Evolutionary conservation across 805 yeast genomes (phyloP).

Genomic region (Metschnikowia borealis): DNA sequence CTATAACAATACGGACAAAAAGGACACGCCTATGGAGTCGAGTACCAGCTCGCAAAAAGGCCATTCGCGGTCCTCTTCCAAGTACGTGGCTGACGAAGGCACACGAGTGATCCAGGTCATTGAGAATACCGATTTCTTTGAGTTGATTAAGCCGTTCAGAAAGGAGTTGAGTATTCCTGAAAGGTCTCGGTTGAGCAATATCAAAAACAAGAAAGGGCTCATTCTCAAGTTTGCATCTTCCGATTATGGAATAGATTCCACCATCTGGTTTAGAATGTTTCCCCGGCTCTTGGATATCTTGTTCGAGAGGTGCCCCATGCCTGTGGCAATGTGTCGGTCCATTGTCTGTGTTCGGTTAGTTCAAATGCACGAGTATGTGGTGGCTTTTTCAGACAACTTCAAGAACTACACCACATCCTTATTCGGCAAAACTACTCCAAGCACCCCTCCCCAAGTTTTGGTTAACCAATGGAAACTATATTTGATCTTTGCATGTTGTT

Average conservation of each 20-base stretch:
- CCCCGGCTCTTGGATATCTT: constrained; percentile 70
- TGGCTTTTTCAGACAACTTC: constrained; percentile 49
- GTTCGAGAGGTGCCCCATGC: constrained; percentile 81
- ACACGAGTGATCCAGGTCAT: constrained; percentile 72
- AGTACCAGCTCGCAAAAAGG: constrained; percentile 15
- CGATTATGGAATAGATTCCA: constrained; percentile 91
- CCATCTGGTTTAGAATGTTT: constrained; percentile 89
- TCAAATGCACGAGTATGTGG: constrained; percentile 71
- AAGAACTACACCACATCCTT: constrained; percentile 35
- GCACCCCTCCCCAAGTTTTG: constrained; percentile 60
- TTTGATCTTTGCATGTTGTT: constrained; percentile 85
- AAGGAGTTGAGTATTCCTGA: constrained; percentile 70
- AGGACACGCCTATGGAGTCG: constrained; percentile 18
- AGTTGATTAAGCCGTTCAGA: constrained; percentile 51
- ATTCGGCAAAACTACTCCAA: constrained; percentile 25
- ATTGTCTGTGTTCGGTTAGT: constrained; percentile 85
- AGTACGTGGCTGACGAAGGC: constrained; percentile 76
- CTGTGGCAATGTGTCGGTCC: constrained; percentile 88
- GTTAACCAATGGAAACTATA: constrained; percentile 88
- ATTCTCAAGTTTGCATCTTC: constrained; percentile 81
- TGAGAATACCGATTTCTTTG: constrained; percentile 65
- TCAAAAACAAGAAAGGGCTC: constrained; percentile 62
- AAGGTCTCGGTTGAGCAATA: constrained; percentile 60
- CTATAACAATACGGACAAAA: constrained; percentile 43
- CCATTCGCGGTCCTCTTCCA: constrained; percentile 59